Evolutionary conservation across 139 green algal species (phyloP).

Genomic region (Haematococcus lacustris): DNA sequence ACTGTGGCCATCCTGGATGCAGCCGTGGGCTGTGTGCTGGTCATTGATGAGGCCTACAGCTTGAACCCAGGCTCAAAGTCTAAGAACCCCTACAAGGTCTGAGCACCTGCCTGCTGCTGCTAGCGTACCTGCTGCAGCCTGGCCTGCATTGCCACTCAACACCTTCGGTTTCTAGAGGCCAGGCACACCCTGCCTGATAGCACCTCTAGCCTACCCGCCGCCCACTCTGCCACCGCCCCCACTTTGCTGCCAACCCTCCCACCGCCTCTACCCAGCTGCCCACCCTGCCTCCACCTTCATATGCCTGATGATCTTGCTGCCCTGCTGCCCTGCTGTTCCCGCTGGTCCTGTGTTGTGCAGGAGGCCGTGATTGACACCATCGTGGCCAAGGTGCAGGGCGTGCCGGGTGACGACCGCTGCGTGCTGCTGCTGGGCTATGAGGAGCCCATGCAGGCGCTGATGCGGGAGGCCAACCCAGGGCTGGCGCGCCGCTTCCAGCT

Average conservation of each 20-base stretch:
- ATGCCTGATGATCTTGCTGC: too few species aligned
- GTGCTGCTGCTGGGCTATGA: slow-evolving; percentile 49
- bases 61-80: slow-evolving; percentile 7
- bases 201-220: too few species aligned
- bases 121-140: too few species aligned
- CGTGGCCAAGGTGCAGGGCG: slow-evolving; percentile 43
- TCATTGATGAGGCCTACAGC: slow-evolving; percentile 49
- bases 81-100: slow-evolving; percentile 34
- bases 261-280: too few species aligned
- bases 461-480: slow-evolving; percentile 38
- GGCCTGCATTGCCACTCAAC: too few species aligned
- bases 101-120: too few species aligned
- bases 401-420: slow-evolving; percentile 43
- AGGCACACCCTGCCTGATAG: too few species aligned
- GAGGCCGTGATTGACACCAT: slow-evolving; percentile 37
- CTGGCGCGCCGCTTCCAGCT: slow-evolving; percentile 43
- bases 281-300: too few species aligned
- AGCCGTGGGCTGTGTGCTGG: slow-evolving; percentile 34
- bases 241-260: too few species aligned
- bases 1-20: slow-evolving; percentile 39
- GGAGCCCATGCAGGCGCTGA: slow-evolving; percentile 39
- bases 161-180: too few species aligned
- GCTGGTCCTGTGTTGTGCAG: slow-evolving; percentile 16
- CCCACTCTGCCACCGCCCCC: too few species aligned
- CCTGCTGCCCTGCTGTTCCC: too few species aligned